phyloP scores from a whole-genome alignment of 805 yeast genomes.

The Ogataea kodamae region DNA sequence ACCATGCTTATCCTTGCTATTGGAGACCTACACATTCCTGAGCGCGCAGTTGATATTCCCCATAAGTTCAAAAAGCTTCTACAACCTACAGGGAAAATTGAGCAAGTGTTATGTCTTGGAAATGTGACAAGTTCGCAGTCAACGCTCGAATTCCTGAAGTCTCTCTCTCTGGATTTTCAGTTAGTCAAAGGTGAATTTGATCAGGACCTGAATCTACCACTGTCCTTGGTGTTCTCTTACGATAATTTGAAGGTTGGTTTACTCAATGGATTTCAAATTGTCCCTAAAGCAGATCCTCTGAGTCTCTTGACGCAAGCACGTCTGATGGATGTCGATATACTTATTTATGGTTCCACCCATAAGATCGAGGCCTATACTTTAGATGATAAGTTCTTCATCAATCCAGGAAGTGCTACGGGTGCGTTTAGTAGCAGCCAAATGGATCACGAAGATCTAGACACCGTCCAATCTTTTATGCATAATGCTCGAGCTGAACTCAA shows the following conservation, averaged over 20 bases:
- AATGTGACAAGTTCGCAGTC: slow-evolving; percentile 68
- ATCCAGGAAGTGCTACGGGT: slow-evolving; percentile 97
- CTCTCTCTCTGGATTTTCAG: slow-evolving; percentile 68
- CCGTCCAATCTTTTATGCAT: slow-evolving; percentile 31
- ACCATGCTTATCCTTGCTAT: slow-evolving; percentile 72
- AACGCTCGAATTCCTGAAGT: slow-evolving; percentile 60
- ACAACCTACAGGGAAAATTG: slow-evolving; percentile 73
- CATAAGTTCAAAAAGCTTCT: slow-evolving; percentile 68
- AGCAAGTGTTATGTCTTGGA: slow-evolving; percentile 82
- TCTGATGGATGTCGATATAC: slow-evolving; percentile 85
- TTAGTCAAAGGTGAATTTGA: slow-evolving; percentile 85
- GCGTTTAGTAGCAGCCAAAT: slow-evolving; percentile 71
- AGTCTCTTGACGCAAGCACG: slow-evolving; percentile 79
- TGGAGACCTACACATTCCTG: slow-evolving; percentile 90
- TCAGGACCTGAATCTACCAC: slow-evolving; percentile 49
- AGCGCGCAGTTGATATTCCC: slow-evolving; percentile 65
- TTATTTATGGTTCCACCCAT: slow-evolving; percentile 92
- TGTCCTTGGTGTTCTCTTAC: slow-evolving; percentile 58
- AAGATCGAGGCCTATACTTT: slow-evolving; percentile 88
- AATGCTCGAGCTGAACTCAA: slow-evolving; percentile 6
- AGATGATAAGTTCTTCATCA: slow-evolving; percentile 90
- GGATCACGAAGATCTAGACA: slow-evolving; percentile 46
- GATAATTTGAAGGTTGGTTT: slow-evolving; percentile 80
- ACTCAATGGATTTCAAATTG: slow-evolving; percentile 76
- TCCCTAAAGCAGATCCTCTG: slow-evolving; percentile 85